Evolutionary conservation across 2,329 filamentous ascomycete species (phyloP), one percentile per base, ranked within the genome.

Genomic region (Metarhizium album): DNA sequence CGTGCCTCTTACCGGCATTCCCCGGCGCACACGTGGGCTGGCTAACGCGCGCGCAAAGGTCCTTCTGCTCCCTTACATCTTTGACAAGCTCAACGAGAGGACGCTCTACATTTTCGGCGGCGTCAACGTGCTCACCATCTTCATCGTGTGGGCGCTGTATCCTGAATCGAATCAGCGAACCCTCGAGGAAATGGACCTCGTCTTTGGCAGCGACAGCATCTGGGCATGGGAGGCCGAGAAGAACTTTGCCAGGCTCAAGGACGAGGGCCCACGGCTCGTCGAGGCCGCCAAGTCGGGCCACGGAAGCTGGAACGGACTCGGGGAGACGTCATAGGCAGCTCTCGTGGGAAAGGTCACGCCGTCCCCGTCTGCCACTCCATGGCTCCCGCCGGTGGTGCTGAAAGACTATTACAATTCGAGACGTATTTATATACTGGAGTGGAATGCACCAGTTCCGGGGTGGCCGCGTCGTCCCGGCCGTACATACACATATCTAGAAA

Each of bases 111-210:
- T 90, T 47, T 90, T 89, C 58, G 86, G 77, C 1, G 80, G 76
- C 3, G 79, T 76, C 60, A 89, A 87, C 59, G 66, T 81, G 8
- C 64, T 86, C 29, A 75, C 77, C 1, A 82, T 89, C 4, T 76
- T 82, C 0, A 79, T 87, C 66, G 80, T 87, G 0, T 90, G 83
- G 81, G 82, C 82, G 0, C 60, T 90, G 0, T 89, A 87, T 52
- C 86, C 85, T 0, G 86, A 89, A 62, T 86, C 80, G 3, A 87
- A 83, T 60, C 82, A 86, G 62, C 76, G 85, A 0, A 88, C 84
- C 0, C 70, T 89, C 0, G 86, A 89, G 59, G 84, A 88, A 60
- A 88, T 89, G 71, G 81, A 90, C 54, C 66, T 88, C 0, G 66
- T 89, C 0, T 89, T 90, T 57, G 82, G 84, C 0, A 75, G 80